Conservation (phyloP, 169 alveolate genomes). For the Cryptosporidium sp. region DNA sequence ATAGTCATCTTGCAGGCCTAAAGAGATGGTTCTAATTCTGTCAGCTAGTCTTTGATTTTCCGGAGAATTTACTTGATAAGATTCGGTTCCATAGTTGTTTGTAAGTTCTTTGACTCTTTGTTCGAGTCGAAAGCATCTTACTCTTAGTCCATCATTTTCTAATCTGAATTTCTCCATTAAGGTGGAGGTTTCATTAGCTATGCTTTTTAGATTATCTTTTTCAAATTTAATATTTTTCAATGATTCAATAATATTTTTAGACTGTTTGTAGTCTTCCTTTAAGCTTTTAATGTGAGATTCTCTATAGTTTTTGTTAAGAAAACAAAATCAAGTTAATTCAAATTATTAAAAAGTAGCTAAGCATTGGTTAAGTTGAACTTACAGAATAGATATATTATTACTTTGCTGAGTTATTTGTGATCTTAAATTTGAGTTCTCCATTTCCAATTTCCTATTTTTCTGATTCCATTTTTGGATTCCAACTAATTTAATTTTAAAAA, state of each 20-base stretch:
- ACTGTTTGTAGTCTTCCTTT: constrained; percentile 31
- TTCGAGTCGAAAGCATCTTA: constrained; percentile 66
- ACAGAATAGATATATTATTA: constrained; percentile 43
- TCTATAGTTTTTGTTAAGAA: not conserved
- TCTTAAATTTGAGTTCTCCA: constrained; percentile 33
- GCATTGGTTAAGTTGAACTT: constrained; percentile 5
- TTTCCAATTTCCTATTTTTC: constrained; percentile 51
- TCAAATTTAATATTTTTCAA: constrained; percentile 22
- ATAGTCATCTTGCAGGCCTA: constrained; percentile 43
- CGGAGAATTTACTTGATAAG: not conserved
- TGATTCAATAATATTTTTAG: constrained; percentile 39
- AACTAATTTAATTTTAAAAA: not conserved
- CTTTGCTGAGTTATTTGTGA: constrained; percentile 45
- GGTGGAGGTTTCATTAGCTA: constrained; percentile 48
- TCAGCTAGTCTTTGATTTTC: not conserved
- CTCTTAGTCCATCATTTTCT: constrained; percentile 65
- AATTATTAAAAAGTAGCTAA: not conserved
- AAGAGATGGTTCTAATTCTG: constrained; percentile 24
- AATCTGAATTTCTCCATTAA: constrained; percentile 52
- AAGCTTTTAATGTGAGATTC: constrained; percentile 25
- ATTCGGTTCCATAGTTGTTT: constrained; percentile 38
- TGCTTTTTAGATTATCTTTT: constrained; percentile 34
- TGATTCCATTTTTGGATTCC: constrained; percentile 71
- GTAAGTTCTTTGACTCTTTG: constrained; percentile 72
- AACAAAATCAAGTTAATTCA: not conserved